These are phyloP conservation scores for Podaxis carcinomalis DNA, from an alignment of 768 basidiomycete species.

Conservation along the genomic window DNA sequence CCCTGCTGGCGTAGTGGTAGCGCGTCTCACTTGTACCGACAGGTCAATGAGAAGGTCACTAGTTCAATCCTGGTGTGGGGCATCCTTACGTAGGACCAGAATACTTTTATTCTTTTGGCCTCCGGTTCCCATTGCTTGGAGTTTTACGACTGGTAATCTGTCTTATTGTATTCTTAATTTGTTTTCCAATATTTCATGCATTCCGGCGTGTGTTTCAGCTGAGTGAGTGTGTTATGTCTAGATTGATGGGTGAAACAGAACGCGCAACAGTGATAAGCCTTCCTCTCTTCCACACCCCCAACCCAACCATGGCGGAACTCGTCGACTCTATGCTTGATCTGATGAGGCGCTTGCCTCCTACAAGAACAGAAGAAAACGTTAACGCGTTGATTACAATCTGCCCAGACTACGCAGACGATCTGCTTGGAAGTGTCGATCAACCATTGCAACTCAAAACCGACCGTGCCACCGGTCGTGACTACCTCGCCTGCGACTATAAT, in stretches of 20 bases:
- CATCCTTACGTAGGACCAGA: slow-evolving; percentile 12
- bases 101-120: slow-evolving; percentile 8
- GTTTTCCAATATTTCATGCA: no score
- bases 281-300: not conserved
- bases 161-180: no score
- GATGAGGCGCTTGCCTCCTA: slow-evolving; percentile 93
- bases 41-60: slow-evolving; percentile 33
- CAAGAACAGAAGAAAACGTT: slow-evolving; percentile 83
- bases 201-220: no score
- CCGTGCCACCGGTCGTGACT: slow-evolving; percentile 78
- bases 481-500: slow-evolving; percentile 92
- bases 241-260: slow-evolving; percentile 4
- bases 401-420: slow-evolving; percentile 93
- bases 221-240: no score
- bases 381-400: slow-evolving; percentile 74
- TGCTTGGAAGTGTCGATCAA: slow-evolving; percentile 92
- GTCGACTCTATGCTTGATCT: slow-evolving; percentile 94
- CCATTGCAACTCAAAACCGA: slow-evolving; percentile 83
- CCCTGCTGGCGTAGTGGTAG: slow-evolving; percentile 37
- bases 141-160: no score
- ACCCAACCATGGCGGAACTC: slow-evolving; percentile 58
- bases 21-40: slow-evolving; percentile 34
- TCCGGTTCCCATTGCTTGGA: not conserved
- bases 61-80: slow-evolving; percentile 38
- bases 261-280: not conserved